phyloP scores from a whole-genome alignment of 805 yeast species.

The Teunomyces lycoperdinae region DNA sequence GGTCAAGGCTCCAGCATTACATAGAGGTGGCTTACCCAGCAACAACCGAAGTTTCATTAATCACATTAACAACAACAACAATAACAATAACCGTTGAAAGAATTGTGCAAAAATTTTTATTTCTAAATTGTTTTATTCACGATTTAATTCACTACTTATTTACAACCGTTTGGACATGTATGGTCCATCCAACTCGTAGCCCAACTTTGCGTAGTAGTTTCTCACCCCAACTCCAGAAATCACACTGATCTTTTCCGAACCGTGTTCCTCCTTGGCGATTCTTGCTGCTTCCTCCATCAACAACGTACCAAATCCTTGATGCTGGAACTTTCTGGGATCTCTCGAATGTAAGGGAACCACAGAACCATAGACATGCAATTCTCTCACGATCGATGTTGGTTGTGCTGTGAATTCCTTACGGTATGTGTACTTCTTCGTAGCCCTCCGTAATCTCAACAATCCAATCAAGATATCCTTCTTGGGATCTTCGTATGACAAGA shows the following conservation, averaged over 20 bases:
- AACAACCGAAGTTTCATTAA: slow-evolving; percentile 10
- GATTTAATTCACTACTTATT: background rate
- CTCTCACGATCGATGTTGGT: slow-evolving; percentile 93
- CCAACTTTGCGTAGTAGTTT: slow-evolving; percentile 89
- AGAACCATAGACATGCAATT: slow-evolving; percentile 94
- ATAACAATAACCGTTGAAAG: background rate
- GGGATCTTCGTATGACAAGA: slow-evolving; percentile 93
- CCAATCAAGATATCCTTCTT: slow-evolving; percentile 95
- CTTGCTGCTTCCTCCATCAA: slow-evolving; percentile 98
- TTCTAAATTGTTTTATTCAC: slow-evolving; percentile 3
- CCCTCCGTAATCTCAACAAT: slow-evolving; percentile 79
- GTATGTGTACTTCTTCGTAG: slow-evolving; percentile 84
- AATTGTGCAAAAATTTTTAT: background rate
- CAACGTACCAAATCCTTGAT: slow-evolving; percentile 97
- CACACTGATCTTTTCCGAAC: slow-evolving; percentile 85
- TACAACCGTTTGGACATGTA: slow-evolving; percentile 76
- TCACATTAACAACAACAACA: background rate
- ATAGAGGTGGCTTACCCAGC: slow-evolving; percentile 37
- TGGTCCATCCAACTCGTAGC: slow-evolving; percentile 92
- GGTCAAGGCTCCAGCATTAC: slow-evolving; percentile 44
- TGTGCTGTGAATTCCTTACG: slow-evolving; percentile 82
- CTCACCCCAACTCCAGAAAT: slow-evolving; percentile 98
- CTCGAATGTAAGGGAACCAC: slow-evolving; percentile 95
- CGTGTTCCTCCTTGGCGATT: slow-evolving; percentile 93
- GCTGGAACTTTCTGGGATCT: slow-evolving; percentile 97